These are phyloP conservation scores for Hymenoscyphus fructigenus DNA, from an alignment of 2,329 filamentous ascomycete species.

Conservation along the genomic window DNA sequence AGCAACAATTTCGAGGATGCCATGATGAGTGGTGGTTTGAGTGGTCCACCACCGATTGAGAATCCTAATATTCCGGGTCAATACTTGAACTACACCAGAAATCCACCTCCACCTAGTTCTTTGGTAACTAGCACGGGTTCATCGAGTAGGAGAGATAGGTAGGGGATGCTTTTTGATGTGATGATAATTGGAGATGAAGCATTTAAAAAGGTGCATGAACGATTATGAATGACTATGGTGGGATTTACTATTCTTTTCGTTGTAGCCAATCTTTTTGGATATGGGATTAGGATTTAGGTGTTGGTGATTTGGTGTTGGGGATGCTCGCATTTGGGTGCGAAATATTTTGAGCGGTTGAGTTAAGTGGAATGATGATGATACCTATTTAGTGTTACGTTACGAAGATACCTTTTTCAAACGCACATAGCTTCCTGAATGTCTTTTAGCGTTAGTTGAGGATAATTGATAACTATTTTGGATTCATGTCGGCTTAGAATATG, in stretches of 20 bases:
- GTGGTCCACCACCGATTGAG: constrained; percentile 19
- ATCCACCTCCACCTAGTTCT: constrained; percentile 15
- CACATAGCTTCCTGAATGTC: too few relatives aligned
- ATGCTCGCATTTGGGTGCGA: background rate
- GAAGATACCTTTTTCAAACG: background rate
- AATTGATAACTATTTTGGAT: too few relatives aligned
- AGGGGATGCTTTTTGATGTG: constrained; percentile 4
- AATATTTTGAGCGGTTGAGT: background rate
- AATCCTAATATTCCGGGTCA: constrained; percentile 19
- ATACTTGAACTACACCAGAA: constrained; percentile 26
- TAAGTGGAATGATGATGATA: background rate
- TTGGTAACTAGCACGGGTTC: background rate
- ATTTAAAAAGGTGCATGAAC: background rate
- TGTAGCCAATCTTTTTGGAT: background rate
- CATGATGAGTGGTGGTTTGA: constrained; percentile 35
- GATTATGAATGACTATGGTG: background rate
- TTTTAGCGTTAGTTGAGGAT: too few relatives aligned
- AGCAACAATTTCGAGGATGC: constrained; percentile 25
- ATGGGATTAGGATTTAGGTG: background rate
- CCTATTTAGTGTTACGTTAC: background rate
- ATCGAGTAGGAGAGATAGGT: constrained; percentile 7
- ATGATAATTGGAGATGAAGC: background rate
- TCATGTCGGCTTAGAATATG: too few relatives aligned
- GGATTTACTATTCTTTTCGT: background rate
- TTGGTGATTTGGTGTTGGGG: background rate